Base-by-base conservation (phyloP, 768 basidiomycete genomes). In the Leccinum rimulosum region DNA sequence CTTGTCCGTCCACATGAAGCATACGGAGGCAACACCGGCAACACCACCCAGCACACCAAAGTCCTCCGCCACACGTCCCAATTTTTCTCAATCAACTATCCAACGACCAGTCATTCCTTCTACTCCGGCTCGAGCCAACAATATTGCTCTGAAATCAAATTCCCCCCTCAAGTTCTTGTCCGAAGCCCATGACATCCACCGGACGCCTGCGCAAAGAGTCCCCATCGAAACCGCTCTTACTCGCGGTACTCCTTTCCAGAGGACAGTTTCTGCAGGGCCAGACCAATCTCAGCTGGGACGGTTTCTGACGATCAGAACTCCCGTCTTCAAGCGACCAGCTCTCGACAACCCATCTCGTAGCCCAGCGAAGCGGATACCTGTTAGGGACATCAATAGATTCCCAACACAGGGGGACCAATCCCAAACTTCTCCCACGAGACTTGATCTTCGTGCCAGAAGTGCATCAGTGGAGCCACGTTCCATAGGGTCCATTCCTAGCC, bases 191-290 rank as follows among this genome's bases (percentile, higher is more conserved):
- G 79, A 83, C 43, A 68, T 74, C 10, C 64, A 68, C 52, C 80
- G 80, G 47, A 85, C 87, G 4, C 88, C 88, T 43, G 87, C 88
- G 2, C 81, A 83, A 50, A 79, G 88, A 58, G 81, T 90, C 52
- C 81, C 82, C 15, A 77, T 88, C 6, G 72, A 78, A 40, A 72
- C 84, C 61, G 83, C 81, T 3, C 72, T 84, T 58, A 72, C 74
- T 8, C 76, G 79, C 48, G 83, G 83, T 4, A 78, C 79, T 56
- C 66, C 82, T 22, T 84, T 80, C 3, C 74, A 78, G 60, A 84
- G 82, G 62, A 74, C 74, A 4, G 67, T 71, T 14, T 70, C 74
- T 49, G 55, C 57, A 10, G 58, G 40, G 15, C 59, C 69, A 35
- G 73, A 72, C 11, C 64, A 57, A n/a, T 49, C 57, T 59, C 61